Evolutionary conservation across 768 basidiomycete genomes (phyloP), one percentile per base, ranked within the genome.

Genomic region (Zangia roseola): DNA sequence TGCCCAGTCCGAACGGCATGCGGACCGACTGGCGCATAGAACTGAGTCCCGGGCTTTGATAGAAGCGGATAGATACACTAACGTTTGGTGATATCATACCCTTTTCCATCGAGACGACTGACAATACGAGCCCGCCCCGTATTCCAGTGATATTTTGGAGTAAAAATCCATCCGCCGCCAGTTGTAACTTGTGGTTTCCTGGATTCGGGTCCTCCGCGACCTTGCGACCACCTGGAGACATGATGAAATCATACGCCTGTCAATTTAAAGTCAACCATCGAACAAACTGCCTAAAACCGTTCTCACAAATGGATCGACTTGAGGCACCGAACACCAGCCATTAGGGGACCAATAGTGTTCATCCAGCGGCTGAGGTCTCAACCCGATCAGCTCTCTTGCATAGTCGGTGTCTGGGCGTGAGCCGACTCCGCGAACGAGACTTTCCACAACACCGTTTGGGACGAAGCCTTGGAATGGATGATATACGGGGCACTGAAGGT

Each of bases 71-170:
- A 9, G 48, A 40, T 35, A 31, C 17, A 66, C 86, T 61, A 57
- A 94, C 94, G 71, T 72, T 83, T 90, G 28, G 86, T 78, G 45
- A 97, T 77, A 57, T 95, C 90, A 57, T 92, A 95, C 8, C 93
- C 93, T 56, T 76, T 84, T 12, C 86, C 85, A 57, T 94, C 93
- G 45, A 93, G 64, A 23, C 91, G 77, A 60, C 81, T 86, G 20
- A 90, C 83, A 17, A 94, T 84, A 52, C 83, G 84, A 2, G 84
- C 78, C 31, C 89, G 80, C 39, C 78, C 31, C 89, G 80, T 40
- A 97, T 77, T 6, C 92, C 93, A 2, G 85, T 79, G 9, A 92
- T 73, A 60, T 93, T 86, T 43, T 84, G 77, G 25, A 95, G 68
- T 38, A 92, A 69, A 60, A 81, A 91, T 2, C 94, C 94, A 61